Percentiles rank a stretch among this genome's conserved stretches.
Evolutionary conservation across 805 yeast genomes (phyloP).

Genomic region (Saccharomycopsis selenospora): DNA sequence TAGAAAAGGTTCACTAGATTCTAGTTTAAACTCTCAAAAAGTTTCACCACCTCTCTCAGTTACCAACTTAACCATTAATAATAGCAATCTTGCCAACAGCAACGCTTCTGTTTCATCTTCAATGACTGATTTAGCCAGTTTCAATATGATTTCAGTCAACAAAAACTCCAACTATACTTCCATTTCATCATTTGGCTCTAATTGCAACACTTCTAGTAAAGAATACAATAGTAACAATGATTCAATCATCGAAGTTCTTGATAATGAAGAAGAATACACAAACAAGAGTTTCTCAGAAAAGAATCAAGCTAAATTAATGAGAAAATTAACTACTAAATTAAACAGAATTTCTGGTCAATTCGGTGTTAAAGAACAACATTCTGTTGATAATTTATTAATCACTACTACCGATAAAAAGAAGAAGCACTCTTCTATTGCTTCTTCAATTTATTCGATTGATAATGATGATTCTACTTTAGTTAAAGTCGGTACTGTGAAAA

Average conservation of each 20-base stretch:
- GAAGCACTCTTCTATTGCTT: conserved; percentile 17
- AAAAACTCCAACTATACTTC: background rate
- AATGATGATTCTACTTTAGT: background rate
- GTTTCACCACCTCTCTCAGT: background rate
- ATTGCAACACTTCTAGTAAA: background rate
- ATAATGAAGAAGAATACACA: background rate
- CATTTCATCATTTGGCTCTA: background rate
- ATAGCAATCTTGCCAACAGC: too few species aligned
- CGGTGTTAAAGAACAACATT: conserved; percentile 9
- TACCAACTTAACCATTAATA: background rate
- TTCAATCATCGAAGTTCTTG: background rate
- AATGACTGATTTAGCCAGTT: conserved; percentile 1
- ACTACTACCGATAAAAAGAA: background rate
- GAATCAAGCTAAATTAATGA: conserved; percentile 16
- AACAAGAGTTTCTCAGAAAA: conserved; percentile 9
- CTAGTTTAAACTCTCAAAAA: background rate
- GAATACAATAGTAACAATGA: background rate
- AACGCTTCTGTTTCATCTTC: conserved; percentile 1
- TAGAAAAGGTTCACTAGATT: too few species aligned
- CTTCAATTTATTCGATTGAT: conserved; percentile 18
- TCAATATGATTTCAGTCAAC: conserved; percentile 1
- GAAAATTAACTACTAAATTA: conserved; percentile 19
- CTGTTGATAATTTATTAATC: conserved; percentile 13
- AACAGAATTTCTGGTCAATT: conserved; percentile 20
- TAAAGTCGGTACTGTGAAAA: background rate